Evolutionary conservation across 257 asterid species (phyloP).

Genomic region (Misopates orontium): DNA sequence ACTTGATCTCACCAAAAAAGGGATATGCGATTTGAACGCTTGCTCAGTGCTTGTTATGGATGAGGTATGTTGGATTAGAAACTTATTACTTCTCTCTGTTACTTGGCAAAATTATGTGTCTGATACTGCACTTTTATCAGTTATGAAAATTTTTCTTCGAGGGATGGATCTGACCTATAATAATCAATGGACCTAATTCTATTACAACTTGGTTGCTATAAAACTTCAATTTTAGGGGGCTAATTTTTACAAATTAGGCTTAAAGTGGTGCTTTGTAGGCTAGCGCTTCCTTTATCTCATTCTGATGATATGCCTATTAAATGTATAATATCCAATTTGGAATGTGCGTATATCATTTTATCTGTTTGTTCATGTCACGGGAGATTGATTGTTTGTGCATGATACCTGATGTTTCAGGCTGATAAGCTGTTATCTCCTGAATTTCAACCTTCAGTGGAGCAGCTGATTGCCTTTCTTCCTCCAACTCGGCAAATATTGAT

Average conservation of each 20-base stretch:
- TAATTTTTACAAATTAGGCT: not conserved
- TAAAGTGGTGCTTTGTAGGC: not conserved
- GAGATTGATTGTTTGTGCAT: slow-evolving; percentile 8
- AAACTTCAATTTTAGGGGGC: not conserved
- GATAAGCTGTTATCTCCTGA: slow-evolving; percentile 44
- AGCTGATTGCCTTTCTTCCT: slow-evolving; percentile 33
- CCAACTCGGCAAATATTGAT: slow-evolving; percentile 35
- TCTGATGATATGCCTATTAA: not conserved
- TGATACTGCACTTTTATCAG: not conserved
- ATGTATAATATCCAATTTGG: not conserved
- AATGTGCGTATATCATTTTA: not conserved
- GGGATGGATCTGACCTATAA: not conserved
- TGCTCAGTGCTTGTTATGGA: slow-evolving; percentile 42
- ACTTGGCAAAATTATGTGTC: not conserved
- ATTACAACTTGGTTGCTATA: not conserved
- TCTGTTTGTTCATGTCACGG: slow-evolving; percentile 10
- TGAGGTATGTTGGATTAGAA: slow-evolving; percentile 28
- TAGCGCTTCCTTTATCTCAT: not conserved
- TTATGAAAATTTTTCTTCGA: slow-evolving; percentile 2
- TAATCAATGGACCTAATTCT: not conserved
- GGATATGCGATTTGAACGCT: slow-evolving; percentile 31
- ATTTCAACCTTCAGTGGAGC: slow-evolving; percentile 45
- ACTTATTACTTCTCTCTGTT: not conserved
- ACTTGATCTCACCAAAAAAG: slow-evolving; percentile 38
- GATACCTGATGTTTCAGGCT: slow-evolving; percentile 30